Evolutionary conservation across 2,329 filamentous ascomycete species (phyloP).

Genomic region (Arthrobotrys sphaeroides): DNA sequence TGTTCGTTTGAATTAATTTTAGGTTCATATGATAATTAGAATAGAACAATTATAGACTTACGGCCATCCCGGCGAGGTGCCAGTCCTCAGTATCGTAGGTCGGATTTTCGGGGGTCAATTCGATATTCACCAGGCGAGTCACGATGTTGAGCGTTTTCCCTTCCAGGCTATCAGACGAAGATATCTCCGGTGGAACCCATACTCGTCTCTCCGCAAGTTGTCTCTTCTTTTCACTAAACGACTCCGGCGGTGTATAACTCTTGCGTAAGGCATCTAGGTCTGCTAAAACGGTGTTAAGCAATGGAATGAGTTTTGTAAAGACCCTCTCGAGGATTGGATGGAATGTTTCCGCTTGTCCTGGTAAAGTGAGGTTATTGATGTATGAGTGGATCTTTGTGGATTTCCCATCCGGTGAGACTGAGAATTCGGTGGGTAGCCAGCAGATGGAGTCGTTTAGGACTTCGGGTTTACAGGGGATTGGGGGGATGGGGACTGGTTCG

Average conservation of each 20-base stretch:
- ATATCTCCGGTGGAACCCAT: slow-evolving; percentile 5
- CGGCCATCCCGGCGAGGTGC: slow-evolving; percentile 67
- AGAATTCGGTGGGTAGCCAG: slow-evolving; percentile 41
- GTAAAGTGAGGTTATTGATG: slow-evolving; percentile 29
- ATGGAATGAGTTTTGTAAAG: slow-evolving; percentile 30
- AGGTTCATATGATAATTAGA: too few relatives aligned
- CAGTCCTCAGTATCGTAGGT: slow-evolving; percentile 67
- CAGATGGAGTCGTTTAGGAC: not conserved
- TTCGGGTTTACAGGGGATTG: too few relatives aligned
- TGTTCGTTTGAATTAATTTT: not conserved
- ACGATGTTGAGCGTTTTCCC: slow-evolving; percentile 69
- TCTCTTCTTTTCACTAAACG: too few relatives aligned
- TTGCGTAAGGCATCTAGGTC: not conserved
- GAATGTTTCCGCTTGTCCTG: slow-evolving; percentile 16
- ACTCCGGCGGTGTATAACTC: too few relatives aligned
- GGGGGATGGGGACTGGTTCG: too few relatives aligned
- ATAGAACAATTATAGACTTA: slow-evolving; percentile 3
- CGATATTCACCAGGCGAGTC: slow-evolving; percentile 70
- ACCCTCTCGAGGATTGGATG: slow-evolving; percentile 40
- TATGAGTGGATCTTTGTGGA: slow-evolving; percentile 37
- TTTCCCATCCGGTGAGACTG: slow-evolving; percentile 25
- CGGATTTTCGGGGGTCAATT: slow-evolving; percentile 68
- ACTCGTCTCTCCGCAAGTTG: too few relatives aligned
- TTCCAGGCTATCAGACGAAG: slow-evolving; percentile 4
- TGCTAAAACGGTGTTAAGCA: slow-evolving; percentile 33